Evolutionary conservation across 2,329 filamentous ascomycete genomes (phyloP).

Genomic region (Curvularia lunata): DNA sequence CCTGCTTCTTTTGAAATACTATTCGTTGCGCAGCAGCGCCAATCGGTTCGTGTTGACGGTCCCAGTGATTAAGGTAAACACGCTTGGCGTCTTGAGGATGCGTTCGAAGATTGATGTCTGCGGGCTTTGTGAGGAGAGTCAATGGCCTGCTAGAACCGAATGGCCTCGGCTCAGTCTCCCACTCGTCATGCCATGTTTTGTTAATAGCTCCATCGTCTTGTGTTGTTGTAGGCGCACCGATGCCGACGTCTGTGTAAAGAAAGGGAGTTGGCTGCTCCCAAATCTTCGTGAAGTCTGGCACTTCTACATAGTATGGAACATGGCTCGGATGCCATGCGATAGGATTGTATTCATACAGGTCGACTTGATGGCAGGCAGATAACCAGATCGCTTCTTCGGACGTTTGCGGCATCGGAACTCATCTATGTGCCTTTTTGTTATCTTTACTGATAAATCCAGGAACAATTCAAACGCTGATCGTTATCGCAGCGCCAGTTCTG

Average conservation of each 20-base stretch:
- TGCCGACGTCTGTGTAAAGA: not conserved
- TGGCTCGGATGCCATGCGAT: not conserved
- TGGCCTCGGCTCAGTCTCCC: constrained; percentile 7
- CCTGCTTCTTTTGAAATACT: not conserved
- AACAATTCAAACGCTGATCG: not conserved
- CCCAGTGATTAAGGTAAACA: constrained; percentile 11
- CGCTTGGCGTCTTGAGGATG: constrained; percentile 3
- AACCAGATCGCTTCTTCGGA: not conserved
- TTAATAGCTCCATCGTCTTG: constrained; percentile 1
- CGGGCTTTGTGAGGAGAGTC: constrained; percentile 9
- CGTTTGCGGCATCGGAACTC: not conserved
- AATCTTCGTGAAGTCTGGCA: not conserved
- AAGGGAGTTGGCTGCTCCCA: not conserved
- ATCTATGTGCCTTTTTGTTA: not conserved
- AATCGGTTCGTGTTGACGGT: constrained; percentile 10
- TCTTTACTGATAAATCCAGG: not conserved
- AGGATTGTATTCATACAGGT: not conserved
- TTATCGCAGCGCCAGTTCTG: not conserved
- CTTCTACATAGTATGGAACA: not conserved
- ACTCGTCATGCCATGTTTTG: constrained; percentile 13
- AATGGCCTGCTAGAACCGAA: constrained; percentile 6
- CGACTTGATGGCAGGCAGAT: not conserved
- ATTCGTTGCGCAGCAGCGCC: constrained; percentile 10
- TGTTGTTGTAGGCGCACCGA: not conserved
- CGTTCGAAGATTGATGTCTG: constrained; percentile 7